A percentile compares a stretch with the other conserved stretches of the same genome.
phyloP scores from a whole-genome alignment of 169 alveolate species.

The Plasmodium reichenowi region DNA sequence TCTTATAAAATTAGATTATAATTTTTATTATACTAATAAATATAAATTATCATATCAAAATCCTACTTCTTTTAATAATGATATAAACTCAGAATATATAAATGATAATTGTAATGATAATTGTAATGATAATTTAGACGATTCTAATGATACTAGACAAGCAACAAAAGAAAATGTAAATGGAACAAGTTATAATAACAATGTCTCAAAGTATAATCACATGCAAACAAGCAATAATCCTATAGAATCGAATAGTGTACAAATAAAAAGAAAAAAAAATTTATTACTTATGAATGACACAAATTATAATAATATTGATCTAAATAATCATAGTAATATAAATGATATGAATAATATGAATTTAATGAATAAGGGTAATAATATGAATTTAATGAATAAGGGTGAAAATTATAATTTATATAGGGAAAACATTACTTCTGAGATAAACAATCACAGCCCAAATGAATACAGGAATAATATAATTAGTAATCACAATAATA shows the following conservation, averaged over 20 bases:
- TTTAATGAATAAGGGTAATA: not conserved
- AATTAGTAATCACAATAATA: not conserved
- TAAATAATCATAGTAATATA: not conserved
- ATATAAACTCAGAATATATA: not conserved
- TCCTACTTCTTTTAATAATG: not conserved
- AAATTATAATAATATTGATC: not conserved
- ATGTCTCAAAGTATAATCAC: no score
- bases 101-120: not conserved
- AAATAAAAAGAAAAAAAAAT: not conserved
- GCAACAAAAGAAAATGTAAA: no score
- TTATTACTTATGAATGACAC: not conserved
- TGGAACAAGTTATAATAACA: no score
- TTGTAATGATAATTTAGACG: not conserved
- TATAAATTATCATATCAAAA: conserved; percentile 9
- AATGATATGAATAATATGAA: not conserved
- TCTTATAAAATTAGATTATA: conserved; percentile 62
- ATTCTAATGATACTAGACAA: not conserved
- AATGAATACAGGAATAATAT: no score
- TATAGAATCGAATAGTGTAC: not conserved
- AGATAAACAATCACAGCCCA: no score
- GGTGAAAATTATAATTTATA: not conserved
- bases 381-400: not conserved
- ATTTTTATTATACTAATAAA: conserved; percentile 70
- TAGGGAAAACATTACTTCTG: no score
- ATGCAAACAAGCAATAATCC: no score